Base-by-base conservation (phyloP, 2,329 filamentous ascomycete species). In the Helotiales sp. region DNA sequence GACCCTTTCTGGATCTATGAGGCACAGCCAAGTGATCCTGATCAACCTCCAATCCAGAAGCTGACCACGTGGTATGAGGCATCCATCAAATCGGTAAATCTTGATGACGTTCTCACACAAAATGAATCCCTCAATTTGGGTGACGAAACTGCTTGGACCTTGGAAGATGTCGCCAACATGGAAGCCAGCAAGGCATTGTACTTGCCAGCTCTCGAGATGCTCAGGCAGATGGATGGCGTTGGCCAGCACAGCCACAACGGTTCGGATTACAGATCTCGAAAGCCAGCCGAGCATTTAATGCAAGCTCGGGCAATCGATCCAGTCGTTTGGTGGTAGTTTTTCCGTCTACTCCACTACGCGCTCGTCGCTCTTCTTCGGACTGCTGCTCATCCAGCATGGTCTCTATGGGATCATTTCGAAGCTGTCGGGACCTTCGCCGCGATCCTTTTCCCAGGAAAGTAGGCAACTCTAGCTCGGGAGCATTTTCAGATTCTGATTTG, bases 171-270 rank as follows among this genome's bases (percentile, higher is more conserved):
- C 15, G 20, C 54, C 8, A 67, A 69, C 24, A 20, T 58, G 1
- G 58, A 67, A 26, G 52, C 69, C 20, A 64, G 63, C 6, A 59
- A 65, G 24, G 60, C 45, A 6, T 10, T 74, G 15, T 68, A 66
- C 55, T 20, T 54, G 2, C 69, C 70, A 34, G 68, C 71, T n/a
- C 71, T 70, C 34, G 34, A 62, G 30, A 72, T 75, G 69, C 55
- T 75, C 2, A 70, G 69, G 52, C 30, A 67, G 8, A 73, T 73
- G 68, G 72, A 73, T 61, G 65, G 64, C 3, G 59, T 75, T n/a
- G 74, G 74, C 2, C 61, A 63, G 37, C 13, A 50, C 15, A 40
- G 34, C 22, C 32, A 43, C 47, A 63, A 63, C 28, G 61, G 49
- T 15, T 63, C 61, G 3, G 32, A 63, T n/a, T 63, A 54, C 32